Evolutionary conservation across 1,284 basidiomycete genomes (phyloP).

Genomic region (Fistulina hepatica): DNA sequence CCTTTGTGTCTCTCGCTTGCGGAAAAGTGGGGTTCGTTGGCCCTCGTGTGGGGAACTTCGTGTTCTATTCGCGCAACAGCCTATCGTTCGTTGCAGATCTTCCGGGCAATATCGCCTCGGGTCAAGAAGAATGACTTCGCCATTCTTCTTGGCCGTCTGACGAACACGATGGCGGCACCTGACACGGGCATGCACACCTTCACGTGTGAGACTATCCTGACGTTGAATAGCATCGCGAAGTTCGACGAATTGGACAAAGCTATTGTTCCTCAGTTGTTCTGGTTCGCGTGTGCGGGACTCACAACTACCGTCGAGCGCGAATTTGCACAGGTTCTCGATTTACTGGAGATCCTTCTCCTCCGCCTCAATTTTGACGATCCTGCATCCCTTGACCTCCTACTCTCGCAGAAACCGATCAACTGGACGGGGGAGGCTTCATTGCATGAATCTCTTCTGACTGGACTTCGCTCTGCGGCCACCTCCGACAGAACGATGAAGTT

Average conservation of each 20-base stretch:
- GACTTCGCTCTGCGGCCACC: slow-evolving; percentile 72
- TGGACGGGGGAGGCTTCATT: slow-evolving; percentile 65
- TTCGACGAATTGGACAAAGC: slow-evolving; percentile 46
- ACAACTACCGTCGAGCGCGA: slow-evolving; percentile 79
- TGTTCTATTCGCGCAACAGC: slow-evolving; percentile 83
- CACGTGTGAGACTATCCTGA: slow-evolving; percentile 75
- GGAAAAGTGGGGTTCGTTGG: slow-evolving; percentile 73
- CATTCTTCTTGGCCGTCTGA: slow-evolving; percentile 72
- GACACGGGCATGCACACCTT: slow-evolving; percentile 75
- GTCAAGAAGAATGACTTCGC: slow-evolving; percentile 69
- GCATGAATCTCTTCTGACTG: slow-evolving; percentile 70
- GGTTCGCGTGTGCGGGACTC: slow-evolving; percentile 77
- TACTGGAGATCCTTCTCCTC: slow-evolving; percentile 62
- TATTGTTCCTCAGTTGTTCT: slow-evolving; percentile 77
- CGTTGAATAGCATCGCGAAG: slow-evolving; percentile 60
- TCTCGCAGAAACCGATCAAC: slow-evolving; percentile 57
- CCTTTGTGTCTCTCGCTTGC: slow-evolving; percentile 60
- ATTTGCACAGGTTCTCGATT: slow-evolving; percentile 58
- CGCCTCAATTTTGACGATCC: slow-evolving; percentile 68
- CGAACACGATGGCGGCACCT: slow-evolving; percentile 73
- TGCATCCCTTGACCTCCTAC: slow-evolving; percentile 48
- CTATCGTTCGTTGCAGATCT: slow-evolving; percentile 85
- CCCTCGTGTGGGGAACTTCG: slow-evolving; percentile 77
- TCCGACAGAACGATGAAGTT: slow-evolving; percentile 60
- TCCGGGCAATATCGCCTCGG: slow-evolving; percentile 71